phyloP scores from a whole-genome alignment of 179 eudicot species.

The Corrigiola litoralis region DNA sequence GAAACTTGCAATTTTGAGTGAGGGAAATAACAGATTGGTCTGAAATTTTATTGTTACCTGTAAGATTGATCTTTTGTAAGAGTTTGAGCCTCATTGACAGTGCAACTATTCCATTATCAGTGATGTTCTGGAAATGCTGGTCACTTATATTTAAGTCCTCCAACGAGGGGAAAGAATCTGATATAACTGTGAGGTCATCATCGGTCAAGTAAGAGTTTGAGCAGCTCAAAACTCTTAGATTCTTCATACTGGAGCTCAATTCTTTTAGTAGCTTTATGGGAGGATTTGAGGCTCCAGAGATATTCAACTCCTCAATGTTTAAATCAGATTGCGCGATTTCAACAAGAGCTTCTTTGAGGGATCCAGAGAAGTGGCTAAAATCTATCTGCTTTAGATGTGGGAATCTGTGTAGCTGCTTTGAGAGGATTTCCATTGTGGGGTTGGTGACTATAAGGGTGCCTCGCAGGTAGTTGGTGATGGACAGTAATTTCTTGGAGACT shows the following conservation, averaged over 20 bases:
- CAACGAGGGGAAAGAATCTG: slow-evolving; percentile 11
- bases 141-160: slow-evolving; percentile 26
- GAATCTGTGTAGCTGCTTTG: too few relatives aligned
- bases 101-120: slow-evolving; percentile 21
- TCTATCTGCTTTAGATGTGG: too few relatives aligned
- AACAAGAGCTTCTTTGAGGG: not conserved
- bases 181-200: slow-evolving; percentile 3
- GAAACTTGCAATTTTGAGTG: slow-evolving; percentile 20
- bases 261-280: not conserved
- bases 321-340: slow-evolving; percentile 16
- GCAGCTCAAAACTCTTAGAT: slow-evolving; percentile 10
- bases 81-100: slow-evolving; percentile 16
- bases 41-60: slow-evolving; percentile 23
- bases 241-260: slow-evolving; percentile 12
- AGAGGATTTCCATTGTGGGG: too few relatives aligned
- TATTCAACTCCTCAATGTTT: slow-evolving; percentile 16
- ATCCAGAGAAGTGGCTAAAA: too few relatives aligned
- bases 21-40: slow-evolving; percentile 23
- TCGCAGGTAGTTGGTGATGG: too few relatives aligned
- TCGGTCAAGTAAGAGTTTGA: slow-evolving; percentile 13
- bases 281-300: slow-evolving; percentile 4
- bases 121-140: slow-evolving; percentile 3
- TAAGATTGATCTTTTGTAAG: slow-evolving; percentile 20
- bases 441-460: too few relatives aligned
- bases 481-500: too few relatives aligned